Evolutionary conservation across 805 yeast genomes (phyloP), one percentile per base, ranked within the genome.

Genomic region (Candida hispaniensis): DNA sequence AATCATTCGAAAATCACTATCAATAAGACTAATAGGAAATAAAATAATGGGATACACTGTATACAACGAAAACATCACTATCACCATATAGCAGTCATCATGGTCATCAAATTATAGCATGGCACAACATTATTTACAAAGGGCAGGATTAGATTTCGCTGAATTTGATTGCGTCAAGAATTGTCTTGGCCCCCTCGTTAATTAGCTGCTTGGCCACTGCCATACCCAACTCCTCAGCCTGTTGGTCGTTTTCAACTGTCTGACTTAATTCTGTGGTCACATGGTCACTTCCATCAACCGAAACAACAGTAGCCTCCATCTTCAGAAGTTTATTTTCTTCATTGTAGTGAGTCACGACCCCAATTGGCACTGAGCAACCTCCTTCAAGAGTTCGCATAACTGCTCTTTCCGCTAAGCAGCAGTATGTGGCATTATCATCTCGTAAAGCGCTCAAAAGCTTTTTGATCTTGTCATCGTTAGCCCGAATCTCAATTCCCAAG

Each of bases 321-420:
- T 53, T 49, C 38, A 85, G 63, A 6, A 44, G 45, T 21, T 65
- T 58, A 0, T 73, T 63, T 13, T 55, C 58, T 36, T 68, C 56
- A 44, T 68, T 59, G 41, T 58, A 79, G 6, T 49, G 44, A n/a
- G 85, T 66, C 44, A 73, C 69, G 17, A 83, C 94, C 34, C 98
- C 98, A 45, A 91, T 80, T 5, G 98, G 98, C 11, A 91, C 96
- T 1, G 95, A 82, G 59, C 98, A 91, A 6, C 98, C 98, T 42
- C 97, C 98, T 61, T 91, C 97, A 41, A 91, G 67, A 14, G 79
- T 67, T 56, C 88, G 69, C 81, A 91, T 72, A 43, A 91, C 60
- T 5, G 88, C 65, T 48, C 98, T 69, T 58, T 91, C 98, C 3
- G 95, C 93, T 6, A 73, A 56, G 56, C 97, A 86, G 47, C 93